Conservation (phyloP, 164 flowering plant species). For the Stephania yunnanensis region DNA sequence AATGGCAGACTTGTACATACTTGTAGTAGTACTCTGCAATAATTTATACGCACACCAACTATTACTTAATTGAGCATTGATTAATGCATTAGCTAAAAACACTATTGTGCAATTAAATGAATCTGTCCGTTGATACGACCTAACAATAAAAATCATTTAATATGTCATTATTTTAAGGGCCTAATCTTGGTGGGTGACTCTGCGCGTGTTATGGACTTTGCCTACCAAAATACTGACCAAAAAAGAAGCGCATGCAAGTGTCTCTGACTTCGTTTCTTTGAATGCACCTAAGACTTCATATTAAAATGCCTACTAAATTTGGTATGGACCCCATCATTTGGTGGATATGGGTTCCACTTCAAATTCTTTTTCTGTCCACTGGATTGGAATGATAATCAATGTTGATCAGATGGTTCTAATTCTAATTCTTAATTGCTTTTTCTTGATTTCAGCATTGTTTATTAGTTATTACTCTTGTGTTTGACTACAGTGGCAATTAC, state of each 20-base stretch:
- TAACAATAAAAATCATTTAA: constrained; percentile 3
- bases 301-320: neutral
- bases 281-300: neutral
- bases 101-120: neutral
- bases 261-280: constrained; percentile 2
- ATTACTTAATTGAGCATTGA: neutral
- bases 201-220: neutral
- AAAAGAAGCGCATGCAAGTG: neutral
- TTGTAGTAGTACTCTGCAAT: neutral
- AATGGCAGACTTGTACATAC: neutral
- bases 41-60: neutral
- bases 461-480: neutral
- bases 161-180: constrained; percentile 4
- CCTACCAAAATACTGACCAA: constrained; percentile 5
- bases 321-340: neutral
- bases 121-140: constrained; percentile 13
- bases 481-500: neutral
- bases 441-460: neutral
- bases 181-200: neutral
- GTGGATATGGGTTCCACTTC: neutral
- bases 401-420: neutral
- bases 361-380: neutral
- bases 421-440: neutral
- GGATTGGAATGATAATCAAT: neutral
- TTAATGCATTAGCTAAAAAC: neutral